Base-by-base conservation (phyloP, 306 rosid species). In the Glycine soja region DNA sequence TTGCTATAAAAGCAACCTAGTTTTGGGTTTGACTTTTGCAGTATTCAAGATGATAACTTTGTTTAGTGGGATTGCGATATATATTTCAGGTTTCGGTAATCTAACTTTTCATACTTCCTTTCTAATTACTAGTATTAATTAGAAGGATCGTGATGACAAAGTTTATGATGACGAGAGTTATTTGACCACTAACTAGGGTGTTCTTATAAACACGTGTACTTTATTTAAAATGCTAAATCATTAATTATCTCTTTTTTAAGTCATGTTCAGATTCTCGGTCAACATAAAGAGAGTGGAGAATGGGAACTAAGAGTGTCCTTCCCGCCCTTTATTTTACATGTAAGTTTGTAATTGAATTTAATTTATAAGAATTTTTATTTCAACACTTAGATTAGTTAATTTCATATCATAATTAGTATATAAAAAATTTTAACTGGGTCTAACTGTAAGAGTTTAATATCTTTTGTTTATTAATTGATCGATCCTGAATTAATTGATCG, bases 171-270 rank as follows among this genome's bases (percentile, higher is more conserved):
- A 68, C 51, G 77, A 79, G 65, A 16, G 75, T 70, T 9, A 73
- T 56, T 83, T 85, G 72, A 86, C 82, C 88, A 85, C 87, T 84
- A 82, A 75, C 18, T 36, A 66, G 19, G 88, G 86, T 76, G 6
- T 36, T 40, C 14, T 73, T 61, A 13, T n/a, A 0, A 48, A 83
- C 85, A 85, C 89, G 86, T 85, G 90, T 90, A 81, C 4, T 16
- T 62, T 19, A 36, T 47, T 70, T 62, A 10, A 52, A 46, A 53
- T 6, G 47, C 19, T 11, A 14, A 80, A 14, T 34, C 18, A 24
- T 24, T 24, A 24, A 5, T 73, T 76, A 5, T 59, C 48, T 19
- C 36, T 42, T 40, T 74, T 75, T 30, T 4, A 59, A 6, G 47
- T 74, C 24, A 42, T 42, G 43, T 54, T 3, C 34, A 34, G 64